A percentile compares a stretch with the other conserved stretches of the same genome.
Conservation (phyloP, 1,284 basidiomycete genomes). For the Trichosporon sp. region DNA sequence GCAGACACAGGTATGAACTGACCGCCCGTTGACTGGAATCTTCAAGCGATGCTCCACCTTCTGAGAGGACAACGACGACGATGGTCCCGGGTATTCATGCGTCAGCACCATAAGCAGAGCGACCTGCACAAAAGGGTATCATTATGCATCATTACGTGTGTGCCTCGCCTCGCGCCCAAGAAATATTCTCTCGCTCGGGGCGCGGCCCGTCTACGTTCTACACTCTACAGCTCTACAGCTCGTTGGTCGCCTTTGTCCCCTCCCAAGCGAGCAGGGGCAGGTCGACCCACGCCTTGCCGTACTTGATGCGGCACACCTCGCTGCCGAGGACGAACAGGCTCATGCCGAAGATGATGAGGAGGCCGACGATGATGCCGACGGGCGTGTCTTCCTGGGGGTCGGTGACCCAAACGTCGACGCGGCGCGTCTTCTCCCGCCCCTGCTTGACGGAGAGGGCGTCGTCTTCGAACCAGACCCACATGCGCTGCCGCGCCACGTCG, state of each 20-base stretch:
- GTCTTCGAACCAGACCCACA: constrained; percentile 43
- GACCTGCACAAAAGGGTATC: too few relatives aligned
- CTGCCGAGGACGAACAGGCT: constrained; percentile 5
- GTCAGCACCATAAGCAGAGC: too few relatives aligned
- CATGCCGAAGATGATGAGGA: background rate
- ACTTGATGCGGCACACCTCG: constrained; percentile 7
- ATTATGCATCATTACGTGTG: too few relatives aligned
- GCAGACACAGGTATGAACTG: too few relatives aligned
- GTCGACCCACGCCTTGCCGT: constrained; percentile 7
- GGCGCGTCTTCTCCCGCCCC: constrained; percentile 4
- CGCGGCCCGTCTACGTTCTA: background rate
- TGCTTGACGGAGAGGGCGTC: background rate
- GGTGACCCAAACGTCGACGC: constrained; percentile 38
- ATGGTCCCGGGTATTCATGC: too few relatives aligned
- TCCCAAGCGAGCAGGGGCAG: background rate
- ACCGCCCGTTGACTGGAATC: too few relatives aligned
- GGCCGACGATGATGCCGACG: background rate
- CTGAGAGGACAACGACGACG: too few relatives aligned
- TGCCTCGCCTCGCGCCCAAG: too few relatives aligned
- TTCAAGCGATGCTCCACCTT: too few relatives aligned
- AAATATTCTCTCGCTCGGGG: too few relatives aligned
- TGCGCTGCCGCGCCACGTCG: constrained; percentile 31
- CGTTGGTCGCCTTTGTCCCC: background rate
- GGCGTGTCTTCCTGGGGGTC: background rate
- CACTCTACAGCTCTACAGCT: background rate